Conservation (phyloP, 1,284 basidiomycete genomes). For the Singerocomus rubriflavus region DNA sequence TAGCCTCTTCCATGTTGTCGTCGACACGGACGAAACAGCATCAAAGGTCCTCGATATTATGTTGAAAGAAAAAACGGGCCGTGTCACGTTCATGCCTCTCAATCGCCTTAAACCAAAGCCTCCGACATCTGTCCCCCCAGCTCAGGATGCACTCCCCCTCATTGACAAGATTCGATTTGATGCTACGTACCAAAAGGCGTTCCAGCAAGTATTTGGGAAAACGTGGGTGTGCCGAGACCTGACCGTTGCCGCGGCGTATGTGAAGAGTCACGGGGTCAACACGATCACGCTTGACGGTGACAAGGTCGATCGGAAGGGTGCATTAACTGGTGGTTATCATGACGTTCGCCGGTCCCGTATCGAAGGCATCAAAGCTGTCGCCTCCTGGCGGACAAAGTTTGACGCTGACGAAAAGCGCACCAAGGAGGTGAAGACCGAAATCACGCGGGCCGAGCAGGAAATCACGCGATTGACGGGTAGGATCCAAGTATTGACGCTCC, state of each 20-base stretch:
- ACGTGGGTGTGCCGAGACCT: conserved; percentile 95
- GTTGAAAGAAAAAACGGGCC: conserved; percentile 88
- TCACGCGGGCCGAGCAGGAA: conserved; percentile 80
- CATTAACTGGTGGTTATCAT: conserved; percentile 94
- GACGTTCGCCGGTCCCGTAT: conserved; percentile 89
- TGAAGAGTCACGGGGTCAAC: conserved; percentile 91
- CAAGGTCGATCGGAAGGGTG: conserved; percentile 95
- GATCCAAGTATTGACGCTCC: conserved; percentile 69
- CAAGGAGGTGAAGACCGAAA: conserved; percentile 70
- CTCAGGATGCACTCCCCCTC: conserved; percentile 86
- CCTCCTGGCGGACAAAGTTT: conserved; percentile 74
- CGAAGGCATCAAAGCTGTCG: conserved; percentile 80
- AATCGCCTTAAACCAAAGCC: conserved; percentile 90
- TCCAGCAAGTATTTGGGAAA: conserved; percentile 98
- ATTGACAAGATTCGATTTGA: conserved; percentile 85
- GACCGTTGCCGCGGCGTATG: conserved; percentile 90
- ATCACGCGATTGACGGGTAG: conserved; percentile 77
- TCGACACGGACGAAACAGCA: conserved; percentile 93
- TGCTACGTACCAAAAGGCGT: conserved; percentile 71
- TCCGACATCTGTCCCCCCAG: conserved; percentile 60
- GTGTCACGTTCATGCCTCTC: conserved; percentile 98
- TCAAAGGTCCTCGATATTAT: conserved; percentile 86
- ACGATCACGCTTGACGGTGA: conserved; percentile 98
- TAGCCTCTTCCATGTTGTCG: conserved; percentile 93
- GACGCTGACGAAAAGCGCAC: conserved; percentile 65